Conservation (phyloP, 768 basidiomycete species). For the Termitomyces sp. region DNA sequence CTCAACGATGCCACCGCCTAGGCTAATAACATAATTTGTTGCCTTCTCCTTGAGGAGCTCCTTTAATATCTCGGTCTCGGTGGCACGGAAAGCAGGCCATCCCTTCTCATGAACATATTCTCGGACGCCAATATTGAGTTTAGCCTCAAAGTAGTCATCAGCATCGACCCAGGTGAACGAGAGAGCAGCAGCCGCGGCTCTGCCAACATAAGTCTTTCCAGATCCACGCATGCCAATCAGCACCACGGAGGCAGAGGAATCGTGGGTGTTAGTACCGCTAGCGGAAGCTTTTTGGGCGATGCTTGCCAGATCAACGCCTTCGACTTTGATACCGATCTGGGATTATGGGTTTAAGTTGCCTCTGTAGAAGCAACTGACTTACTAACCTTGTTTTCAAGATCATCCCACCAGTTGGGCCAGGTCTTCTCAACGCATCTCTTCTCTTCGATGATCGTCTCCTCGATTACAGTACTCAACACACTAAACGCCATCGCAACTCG, state of each 20-base stretch:
- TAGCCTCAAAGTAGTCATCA: slow-evolving; percentile 69
- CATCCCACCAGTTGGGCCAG: slow-evolving; percentile 99
- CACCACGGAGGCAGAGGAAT: slow-evolving; percentile 15
- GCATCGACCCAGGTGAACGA: slow-evolving; percentile 78
- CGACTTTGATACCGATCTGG: slow-evolving; percentile 85
- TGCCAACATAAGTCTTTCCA: slow-evolving; percentile 88
- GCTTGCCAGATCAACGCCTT: slow-evolving; percentile 72
- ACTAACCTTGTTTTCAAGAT: slow-evolving; percentile 86
- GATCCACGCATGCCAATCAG: slow-evolving; percentile 83
- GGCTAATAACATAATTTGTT: slow-evolving; percentile 71
- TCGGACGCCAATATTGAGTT: slow-evolving; percentile 56
- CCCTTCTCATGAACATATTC: slow-evolving; percentile 79
- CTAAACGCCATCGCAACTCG: slow-evolving; percentile 99
- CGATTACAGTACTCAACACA: slow-evolving; percentile 72
- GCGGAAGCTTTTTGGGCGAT: slow-evolving; percentile 35
- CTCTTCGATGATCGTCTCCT: slow-evolving; percentile 84
- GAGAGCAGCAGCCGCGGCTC: slow-evolving; percentile 67
- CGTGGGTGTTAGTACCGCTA: slow-evolving; percentile 26
- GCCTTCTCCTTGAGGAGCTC: slow-evolving; percentile 59
- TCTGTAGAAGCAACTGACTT: not conserved
- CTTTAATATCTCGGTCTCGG: slow-evolving; percentile 65
- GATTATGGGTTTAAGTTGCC: not conserved
- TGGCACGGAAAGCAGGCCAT: slow-evolving; percentile 86
- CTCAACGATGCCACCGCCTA: slow-evolving; percentile 95
- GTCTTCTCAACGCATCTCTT: slow-evolving; percentile 99